Evolutionary conservation across 2,329 filamentous ascomycete genomes (phyloP).

Genomic region (Daldinia sp.): DNA sequence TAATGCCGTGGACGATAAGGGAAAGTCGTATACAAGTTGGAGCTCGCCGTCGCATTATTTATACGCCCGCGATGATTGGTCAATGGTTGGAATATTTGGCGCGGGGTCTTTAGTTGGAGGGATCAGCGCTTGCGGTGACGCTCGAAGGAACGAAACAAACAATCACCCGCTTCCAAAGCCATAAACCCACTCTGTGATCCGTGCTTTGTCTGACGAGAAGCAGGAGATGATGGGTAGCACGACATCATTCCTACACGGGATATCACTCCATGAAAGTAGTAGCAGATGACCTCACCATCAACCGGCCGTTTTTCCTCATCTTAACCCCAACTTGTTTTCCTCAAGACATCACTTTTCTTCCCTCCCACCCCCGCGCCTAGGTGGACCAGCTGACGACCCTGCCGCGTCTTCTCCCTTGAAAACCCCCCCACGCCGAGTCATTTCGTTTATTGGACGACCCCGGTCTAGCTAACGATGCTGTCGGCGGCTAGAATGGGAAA

Average conservation of each 20-base stretch:
- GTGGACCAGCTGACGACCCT: constrained; percentile 36
- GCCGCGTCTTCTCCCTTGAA: constrained; percentile 28
- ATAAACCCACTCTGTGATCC: too few relatives aligned
- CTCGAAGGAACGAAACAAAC: constrained; percentile 28
- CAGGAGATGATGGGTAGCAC: constrained; percentile 29
- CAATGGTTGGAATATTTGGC: constrained; percentile 30
- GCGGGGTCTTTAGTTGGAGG: constrained; percentile 21
- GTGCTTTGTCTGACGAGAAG: constrained; percentile 29
- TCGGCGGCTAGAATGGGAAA: constrained; percentile 38
- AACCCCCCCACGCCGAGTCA: constrained; percentile 39
- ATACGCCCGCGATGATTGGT: constrained; percentile 30
- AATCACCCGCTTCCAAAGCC: constrained; percentile 23
- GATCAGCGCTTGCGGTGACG: constrained; percentile 24
- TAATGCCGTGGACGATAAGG: constrained; percentile 31
- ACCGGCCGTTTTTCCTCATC: constrained; percentile 20
- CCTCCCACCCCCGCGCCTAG: constrained; percentile 9
- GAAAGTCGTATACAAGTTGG: constrained; percentile 34
- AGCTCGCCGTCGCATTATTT: constrained; percentile 28
- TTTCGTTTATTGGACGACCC: constrained; percentile 36
- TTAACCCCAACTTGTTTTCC: constrained; percentile 17
- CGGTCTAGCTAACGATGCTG: constrained; percentile 28
- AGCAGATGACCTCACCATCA: constrained; percentile 37
- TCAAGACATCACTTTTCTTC: not conserved
- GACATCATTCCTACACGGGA: constrained; percentile 22
- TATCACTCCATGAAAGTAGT: constrained; percentile 24